phyloP scores from a whole-genome alignment of 2,329 filamentous ascomycete species.

The Herpotrichia juniperi region DNA sequence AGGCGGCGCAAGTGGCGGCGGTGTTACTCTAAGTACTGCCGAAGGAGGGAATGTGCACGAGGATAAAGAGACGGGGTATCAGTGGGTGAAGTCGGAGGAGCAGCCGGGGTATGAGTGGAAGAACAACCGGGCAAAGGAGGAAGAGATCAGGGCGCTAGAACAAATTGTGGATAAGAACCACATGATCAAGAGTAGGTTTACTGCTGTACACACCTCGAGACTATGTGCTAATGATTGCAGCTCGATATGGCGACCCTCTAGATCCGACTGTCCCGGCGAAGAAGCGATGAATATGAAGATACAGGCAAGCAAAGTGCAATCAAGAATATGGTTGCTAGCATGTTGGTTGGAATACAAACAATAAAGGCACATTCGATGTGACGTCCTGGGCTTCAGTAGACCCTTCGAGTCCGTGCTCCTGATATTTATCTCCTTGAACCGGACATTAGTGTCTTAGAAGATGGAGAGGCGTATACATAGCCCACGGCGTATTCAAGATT shows the following conservation, averaged over 20 bases:
- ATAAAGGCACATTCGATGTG: not conserved
- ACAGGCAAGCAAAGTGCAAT: not conserved
- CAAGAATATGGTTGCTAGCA: not conserved
- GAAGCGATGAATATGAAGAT: conserved; percentile 27
- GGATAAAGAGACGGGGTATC: conserved; percentile 42
- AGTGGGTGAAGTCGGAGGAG: conserved; percentile 44
- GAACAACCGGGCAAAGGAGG: conserved; percentile 44
- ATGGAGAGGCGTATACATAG: too few relatives aligned
- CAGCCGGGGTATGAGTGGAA: conserved; percentile 47
- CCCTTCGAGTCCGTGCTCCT: too few relatives aligned
- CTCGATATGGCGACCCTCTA: conserved; percentile 44
- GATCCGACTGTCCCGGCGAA: conserved; percentile 35
- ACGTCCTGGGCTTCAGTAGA: too few relatives aligned
- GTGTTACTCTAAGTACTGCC: conserved; percentile 6
- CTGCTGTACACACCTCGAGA: not conserved
- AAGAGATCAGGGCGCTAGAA: conserved; percentile 42
- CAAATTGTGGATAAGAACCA: conserved; percentile 38
- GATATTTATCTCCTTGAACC: too few relatives aligned
- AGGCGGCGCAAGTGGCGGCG: not conserved
- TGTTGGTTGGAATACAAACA: not conserved
- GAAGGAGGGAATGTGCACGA: conserved; percentile 17
- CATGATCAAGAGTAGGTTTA: conserved; percentile 42
- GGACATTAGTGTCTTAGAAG: not conserved
- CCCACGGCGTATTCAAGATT: not conserved
- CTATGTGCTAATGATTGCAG: conserved; percentile 25